phyloP scores from a whole-genome alignment of 495 filamentous ascomycete genomes.

The Beverwykella pulmonaria region DNA sequence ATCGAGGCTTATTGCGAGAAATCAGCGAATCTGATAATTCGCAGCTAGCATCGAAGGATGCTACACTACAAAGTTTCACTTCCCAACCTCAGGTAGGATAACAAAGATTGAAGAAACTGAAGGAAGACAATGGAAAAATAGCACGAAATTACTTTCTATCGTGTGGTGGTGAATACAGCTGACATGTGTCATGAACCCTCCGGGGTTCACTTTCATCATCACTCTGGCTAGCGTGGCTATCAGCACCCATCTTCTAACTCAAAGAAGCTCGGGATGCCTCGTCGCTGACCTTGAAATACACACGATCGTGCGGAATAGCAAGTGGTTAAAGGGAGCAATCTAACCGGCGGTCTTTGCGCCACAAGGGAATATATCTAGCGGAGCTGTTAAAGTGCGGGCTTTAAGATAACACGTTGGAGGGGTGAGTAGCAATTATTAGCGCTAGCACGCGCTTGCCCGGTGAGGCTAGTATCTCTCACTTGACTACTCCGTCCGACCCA shows the following conservation, averaged over 20 bases:
- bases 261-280: neutral
- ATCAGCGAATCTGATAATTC: too few relatives aligned
- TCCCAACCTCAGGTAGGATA: too few relatives aligned
- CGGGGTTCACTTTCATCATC: too few relatives aligned
- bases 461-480: neutral
- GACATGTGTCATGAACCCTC: too few relatives aligned
- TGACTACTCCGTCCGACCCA: neutral
- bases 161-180: too few relatives aligned
- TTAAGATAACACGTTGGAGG: slow-evolving; percentile 1
- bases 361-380: neutral
- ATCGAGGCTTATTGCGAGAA: too few relatives aligned
- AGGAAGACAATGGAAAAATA: too few relatives aligned
- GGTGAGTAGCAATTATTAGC: slow-evolving; percentile 1
- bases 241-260: neutral
- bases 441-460: neutral
- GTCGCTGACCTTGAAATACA: neutral
- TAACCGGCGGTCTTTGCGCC: neutral
- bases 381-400: neutral
- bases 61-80: too few relatives aligned
- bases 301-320: neutral
- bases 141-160: too few relatives aligned
- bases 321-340: neutral
- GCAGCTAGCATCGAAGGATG: too few relatives aligned
- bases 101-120: too few relatives aligned
- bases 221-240: neutral